Evolutionary conservation across 768 basidiomycete species (phyloP).

Genomic region (Hypholoma fasciculare): DNA sequence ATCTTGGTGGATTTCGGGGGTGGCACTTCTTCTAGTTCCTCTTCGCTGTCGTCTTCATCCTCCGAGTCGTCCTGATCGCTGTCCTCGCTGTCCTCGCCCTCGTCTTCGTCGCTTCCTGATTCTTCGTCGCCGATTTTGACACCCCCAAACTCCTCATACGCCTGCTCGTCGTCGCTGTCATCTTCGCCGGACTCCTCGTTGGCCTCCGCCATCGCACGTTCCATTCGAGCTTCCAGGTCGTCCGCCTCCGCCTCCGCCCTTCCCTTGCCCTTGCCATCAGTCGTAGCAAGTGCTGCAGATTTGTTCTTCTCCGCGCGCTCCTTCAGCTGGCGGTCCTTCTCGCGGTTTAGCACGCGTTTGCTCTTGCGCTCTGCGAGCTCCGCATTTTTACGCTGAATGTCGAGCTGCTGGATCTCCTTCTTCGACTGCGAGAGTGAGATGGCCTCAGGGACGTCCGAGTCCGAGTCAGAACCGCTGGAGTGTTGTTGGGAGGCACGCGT

Average conservation of each 20-base stretch:
- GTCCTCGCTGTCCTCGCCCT: slow-evolving; percentile 23
- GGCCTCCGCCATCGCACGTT: slow-evolving; percentile 42
- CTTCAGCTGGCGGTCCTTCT: slow-evolving; percentile 50
- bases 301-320: slow-evolving; percentile 36
- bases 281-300: background rate
- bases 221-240: slow-evolving; percentile 33
- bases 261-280: slow-evolving; percentile 3
- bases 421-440: slow-evolving; percentile 49
- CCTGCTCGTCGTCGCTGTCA: slow-evolving; percentile 16
- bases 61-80: slow-evolving; percentile 23
- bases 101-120: slow-evolving; percentile 24
- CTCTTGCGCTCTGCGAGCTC: slow-evolving; percentile 38
- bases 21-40: slow-evolving; percentile 14
- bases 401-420: slow-evolving; percentile 34
- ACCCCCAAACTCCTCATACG: slow-evolving; percentile 12
- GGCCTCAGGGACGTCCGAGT: slow-evolving; percentile 47
- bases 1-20: slow-evolving; percentile 12
- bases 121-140: slow-evolving; percentile 14
- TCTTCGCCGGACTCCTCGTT: slow-evolving; percentile 22
- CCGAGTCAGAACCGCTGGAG: slow-evolving; percentile 18
- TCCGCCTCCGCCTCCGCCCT: slow-evolving; percentile 14
- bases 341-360: slow-evolving; percentile 44
- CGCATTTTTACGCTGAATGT: slow-evolving; percentile 36
- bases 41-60: slow-evolving; percentile 25
- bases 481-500: background rate